These are phyloP conservation scores for Xerocomus spinulosus DNA, from an alignment of 768 basidiomycete genomes.

Conservation along the genomic window DNA sequence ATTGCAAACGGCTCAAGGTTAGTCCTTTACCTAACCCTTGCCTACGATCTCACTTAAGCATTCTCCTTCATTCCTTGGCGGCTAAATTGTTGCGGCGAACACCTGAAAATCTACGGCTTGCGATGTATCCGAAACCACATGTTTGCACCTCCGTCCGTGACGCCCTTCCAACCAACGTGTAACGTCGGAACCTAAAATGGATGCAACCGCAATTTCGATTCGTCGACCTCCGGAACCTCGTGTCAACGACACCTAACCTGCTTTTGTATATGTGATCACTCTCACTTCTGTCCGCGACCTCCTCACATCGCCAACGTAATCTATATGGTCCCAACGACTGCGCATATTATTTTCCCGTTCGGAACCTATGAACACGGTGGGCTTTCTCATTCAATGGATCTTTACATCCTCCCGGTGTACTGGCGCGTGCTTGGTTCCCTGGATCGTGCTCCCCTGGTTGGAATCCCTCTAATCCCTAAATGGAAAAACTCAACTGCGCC, in stretches of 20 bases:
- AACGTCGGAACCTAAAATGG: conserved; percentile 9
- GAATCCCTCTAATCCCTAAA: conserved; percentile 8
- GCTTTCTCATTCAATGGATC: conserved; percentile 3
- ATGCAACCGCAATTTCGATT: conserved; percentile 22
- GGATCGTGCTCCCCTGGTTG: conserved; percentile 3
- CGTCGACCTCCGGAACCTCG: conserved; percentile 26
- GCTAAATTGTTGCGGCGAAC: conserved; percentile 1
- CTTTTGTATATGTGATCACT: conserved; percentile 6
- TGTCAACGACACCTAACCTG: conserved; percentile 9
- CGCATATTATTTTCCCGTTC: conserved; percentile 5
- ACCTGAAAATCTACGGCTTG: conserved; percentile 11
- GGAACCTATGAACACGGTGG: conserved; percentile 13
- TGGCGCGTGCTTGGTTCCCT: conserved; percentile 1
- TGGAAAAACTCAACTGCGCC: conserved; percentile 7
- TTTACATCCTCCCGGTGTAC: not conserved
- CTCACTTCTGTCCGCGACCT: not conserved
- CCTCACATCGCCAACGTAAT: conserved; percentile 2
- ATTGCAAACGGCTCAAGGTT: conserved; percentile 88
- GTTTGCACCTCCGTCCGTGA: conserved; percentile 10
- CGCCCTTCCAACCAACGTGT: not conserved
- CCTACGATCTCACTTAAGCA: conserved; percentile 19
- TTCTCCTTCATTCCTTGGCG: conserved; percentile 10
- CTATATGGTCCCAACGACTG: not conserved
- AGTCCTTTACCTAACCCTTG: conserved; percentile 23
- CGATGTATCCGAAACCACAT: conserved; percentile 16